Percentiles rank a stretch among this genome's conserved stretches.
Conservation (phyloP, 2,329 filamentous ascomycete species). For the Sporothrix schenckii region DNA sequence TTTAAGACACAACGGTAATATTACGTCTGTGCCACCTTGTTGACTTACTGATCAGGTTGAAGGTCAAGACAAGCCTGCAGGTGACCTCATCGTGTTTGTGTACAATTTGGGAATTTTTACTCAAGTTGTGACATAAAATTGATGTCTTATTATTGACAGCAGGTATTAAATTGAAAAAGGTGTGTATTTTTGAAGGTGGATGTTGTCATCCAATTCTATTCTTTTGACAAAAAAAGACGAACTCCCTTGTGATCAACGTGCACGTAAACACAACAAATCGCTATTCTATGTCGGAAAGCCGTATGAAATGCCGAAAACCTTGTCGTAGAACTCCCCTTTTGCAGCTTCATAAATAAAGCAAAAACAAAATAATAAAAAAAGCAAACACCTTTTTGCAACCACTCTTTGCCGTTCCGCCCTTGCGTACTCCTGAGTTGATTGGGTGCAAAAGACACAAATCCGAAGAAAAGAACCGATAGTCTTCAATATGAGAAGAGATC, state of each 20-base stretch:
- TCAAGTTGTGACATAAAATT: background rate
- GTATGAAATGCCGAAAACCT: slow-evolving; percentile 26
- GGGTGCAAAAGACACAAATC: background rate
- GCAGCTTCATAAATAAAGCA: background rate
- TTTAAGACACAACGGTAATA: too few relatives aligned
- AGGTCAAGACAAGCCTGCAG: too few relatives aligned
- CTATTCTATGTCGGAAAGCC: slow-evolving; percentile 19
- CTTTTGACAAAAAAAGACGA: slow-evolving; percentile 8
- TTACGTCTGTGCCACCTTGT: too few relatives aligned
- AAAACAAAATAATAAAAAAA: background rate
- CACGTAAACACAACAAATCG: slow-evolving; percentile 7
- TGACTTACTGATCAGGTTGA: too few relatives aligned
- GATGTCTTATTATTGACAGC: background rate
- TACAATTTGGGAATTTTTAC: too few relatives aligned
- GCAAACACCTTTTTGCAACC: background rate
- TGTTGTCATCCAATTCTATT: slow-evolving; percentile 28
- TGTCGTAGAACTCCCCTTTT: background rate
- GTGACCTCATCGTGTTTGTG: too few relatives aligned
- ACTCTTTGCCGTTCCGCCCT: slow-evolving; percentile 13
- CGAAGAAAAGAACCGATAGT: background rate
- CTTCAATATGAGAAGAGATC: slow-evolving; percentile 22
- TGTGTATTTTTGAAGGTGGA: slow-evolving; percentile 22
- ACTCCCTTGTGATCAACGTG: slow-evolving; percentile 15
- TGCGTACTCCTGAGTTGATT: slow-evolving; percentile 10
- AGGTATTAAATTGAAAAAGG: background rate